These are phyloP conservation scores for Diaporthe sp. DNA, from an alignment of 2,329 filamentous ascomycete genomes.

Conservation along the genomic window DNA sequence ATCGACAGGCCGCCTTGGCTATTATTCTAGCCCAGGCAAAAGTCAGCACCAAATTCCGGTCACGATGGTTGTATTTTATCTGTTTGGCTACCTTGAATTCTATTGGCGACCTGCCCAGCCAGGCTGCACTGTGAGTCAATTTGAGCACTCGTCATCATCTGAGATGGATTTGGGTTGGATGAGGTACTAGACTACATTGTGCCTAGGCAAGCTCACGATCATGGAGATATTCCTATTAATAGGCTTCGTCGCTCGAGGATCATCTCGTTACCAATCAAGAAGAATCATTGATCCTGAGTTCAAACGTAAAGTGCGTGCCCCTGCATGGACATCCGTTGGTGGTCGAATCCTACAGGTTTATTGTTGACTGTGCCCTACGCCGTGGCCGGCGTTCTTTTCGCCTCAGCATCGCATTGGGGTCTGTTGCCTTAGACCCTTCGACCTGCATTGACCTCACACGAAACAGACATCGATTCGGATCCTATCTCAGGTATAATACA, in stretches of 20 bases:
- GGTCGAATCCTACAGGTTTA: neutral
- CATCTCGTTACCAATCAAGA: neutral
- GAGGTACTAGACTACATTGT: neutral
- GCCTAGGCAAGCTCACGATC: neutral
- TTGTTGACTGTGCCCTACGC: neutral
- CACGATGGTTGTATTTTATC: neutral
- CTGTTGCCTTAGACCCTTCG: neutral
- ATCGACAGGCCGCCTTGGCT: neutral
- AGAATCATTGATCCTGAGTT: neutral
- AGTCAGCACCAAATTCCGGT: no score
- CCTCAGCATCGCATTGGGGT: constrained; percentile 5
- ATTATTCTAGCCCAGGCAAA: neutral
- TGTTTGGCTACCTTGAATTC: no score
- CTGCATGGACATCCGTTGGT: neutral
- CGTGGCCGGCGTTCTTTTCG: neutral
- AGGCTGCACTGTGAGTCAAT: neutral
- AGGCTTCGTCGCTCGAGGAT: neutral
- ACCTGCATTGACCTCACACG: neutral
- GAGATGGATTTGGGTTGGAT: neutral
- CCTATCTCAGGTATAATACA: neutral
- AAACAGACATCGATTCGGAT: neutral
- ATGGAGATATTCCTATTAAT: neutral
- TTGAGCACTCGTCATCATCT: neutral
- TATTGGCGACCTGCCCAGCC: neutral
- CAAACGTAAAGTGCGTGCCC: neutral